These are phyloP conservation scores for Cladosporium sp. DNA, from an alignment of 2,329 filamentous ascomycete genomes.

Conservation along the genomic window DNA sequence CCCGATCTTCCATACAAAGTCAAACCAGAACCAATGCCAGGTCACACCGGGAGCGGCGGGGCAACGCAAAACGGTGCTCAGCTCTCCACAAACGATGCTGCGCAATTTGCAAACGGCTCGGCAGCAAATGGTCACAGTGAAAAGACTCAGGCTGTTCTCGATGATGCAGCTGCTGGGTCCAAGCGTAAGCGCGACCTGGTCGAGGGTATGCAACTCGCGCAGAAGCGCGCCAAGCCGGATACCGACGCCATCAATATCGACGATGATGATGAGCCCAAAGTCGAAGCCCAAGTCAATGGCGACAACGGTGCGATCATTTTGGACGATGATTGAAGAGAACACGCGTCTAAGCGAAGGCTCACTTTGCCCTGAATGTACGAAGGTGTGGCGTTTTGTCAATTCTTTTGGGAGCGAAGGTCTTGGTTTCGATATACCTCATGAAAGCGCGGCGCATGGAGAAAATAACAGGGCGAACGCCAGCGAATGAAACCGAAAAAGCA, in stretches of 20 bases:
- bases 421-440: neutral
- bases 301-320: conserved; percentile 30
- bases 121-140: neutral
- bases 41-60: conserved; percentile 2
- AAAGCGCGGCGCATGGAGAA: neutral
- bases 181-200: conserved; percentile 29
- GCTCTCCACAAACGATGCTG: neutral
- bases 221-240: conserved; percentile 23
- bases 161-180: conserved; percentile 15
- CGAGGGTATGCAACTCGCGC: conserved; percentile 21
- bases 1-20: neutral
- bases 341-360: neutral
- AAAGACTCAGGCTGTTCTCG: conserved; percentile 20
- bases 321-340: conserved; percentile 19
- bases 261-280: conserved; percentile 19
- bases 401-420: neutral
- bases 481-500: neutral
- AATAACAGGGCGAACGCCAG: neutral
- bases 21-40: neutral
- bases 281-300: conserved; percentile 21
- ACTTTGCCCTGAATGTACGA: neutral
- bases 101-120: neutral
- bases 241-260: conserved; percentile 16
- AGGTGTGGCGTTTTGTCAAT: neutral
- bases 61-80: conserved; percentile 12